These are phyloP conservation scores for Starmerella scarabaei DNA, from an alignment of 805 yeast species.

Conservation along the genomic window DNA sequence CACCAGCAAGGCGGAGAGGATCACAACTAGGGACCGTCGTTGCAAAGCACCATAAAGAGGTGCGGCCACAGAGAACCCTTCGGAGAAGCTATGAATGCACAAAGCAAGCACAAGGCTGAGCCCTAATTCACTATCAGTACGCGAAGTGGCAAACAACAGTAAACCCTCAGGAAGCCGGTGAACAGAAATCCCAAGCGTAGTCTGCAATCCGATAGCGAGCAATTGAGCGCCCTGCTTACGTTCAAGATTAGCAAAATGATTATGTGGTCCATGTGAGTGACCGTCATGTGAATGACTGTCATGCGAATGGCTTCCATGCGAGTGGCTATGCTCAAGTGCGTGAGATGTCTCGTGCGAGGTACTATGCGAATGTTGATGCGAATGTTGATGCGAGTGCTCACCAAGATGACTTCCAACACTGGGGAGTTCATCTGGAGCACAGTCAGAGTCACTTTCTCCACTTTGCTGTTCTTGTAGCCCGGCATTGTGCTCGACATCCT, in stretches of 20 bases:
- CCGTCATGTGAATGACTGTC: slow-evolving; percentile 19
- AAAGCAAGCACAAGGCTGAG: slow-evolving; percentile 70
- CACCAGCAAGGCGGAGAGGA: slow-evolving; percentile 57
- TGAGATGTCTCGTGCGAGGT: no score
- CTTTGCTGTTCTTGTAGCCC: slow-evolving; percentile 9
- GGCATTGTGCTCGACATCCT: neutral
- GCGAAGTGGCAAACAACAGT: slow-evolving; percentile 66
- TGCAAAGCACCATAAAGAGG: slow-evolving; percentile 73
- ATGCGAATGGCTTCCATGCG: slow-evolving; percentile 5
- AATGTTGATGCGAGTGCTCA: no score
- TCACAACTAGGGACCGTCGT: slow-evolving; percentile 47
- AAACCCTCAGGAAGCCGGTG: slow-evolving; percentile 96
- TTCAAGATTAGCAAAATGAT: slow-evolving; percentile 21
- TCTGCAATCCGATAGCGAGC: slow-evolving; percentile 81
- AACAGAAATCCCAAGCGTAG: slow-evolving; percentile 70
- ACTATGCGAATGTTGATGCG: no score
- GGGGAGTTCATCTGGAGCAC: neutral
- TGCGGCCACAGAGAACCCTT: slow-evolving; percentile 86
- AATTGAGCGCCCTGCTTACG: slow-evolving; percentile 58
- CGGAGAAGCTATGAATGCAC: slow-evolving; percentile 81
- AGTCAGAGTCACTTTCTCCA: no score
- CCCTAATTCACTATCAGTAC: slow-evolving; percentile 57
- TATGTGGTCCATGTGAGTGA: slow-evolving; percentile 61
- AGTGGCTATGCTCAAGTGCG: no score
- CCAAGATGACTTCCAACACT: no score